A percentile compares a stretch with the other conserved stretches of the same genome.
phyloP scores from a whole-genome alignment of 192 early-diverging fungal genomes.

The Dissophora globulifera region DNA sequence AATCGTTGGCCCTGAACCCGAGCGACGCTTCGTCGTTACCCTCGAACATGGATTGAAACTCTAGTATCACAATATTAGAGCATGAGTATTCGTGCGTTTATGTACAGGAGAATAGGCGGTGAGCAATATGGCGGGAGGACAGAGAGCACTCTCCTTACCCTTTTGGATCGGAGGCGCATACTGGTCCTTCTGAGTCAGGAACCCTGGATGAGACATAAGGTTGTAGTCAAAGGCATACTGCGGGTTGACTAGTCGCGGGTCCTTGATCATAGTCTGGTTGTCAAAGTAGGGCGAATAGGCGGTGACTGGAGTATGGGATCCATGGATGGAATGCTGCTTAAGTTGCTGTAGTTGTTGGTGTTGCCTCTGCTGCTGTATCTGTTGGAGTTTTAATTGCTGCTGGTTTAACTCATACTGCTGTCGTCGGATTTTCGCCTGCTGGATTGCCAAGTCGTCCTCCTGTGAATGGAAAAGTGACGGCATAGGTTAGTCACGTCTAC shows the following conservation, averaged over 20 bases:
- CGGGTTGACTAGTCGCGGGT: constrained; percentile 39
- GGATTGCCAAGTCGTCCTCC: constrained; percentile 55
- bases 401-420: constrained; percentile 56
- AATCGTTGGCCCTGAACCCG: constrained; percentile 44
- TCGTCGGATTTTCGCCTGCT: constrained; percentile 55
- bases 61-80: too few species aligned
- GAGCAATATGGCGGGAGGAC: background rate
- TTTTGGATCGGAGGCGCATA: constrained; percentile 17
- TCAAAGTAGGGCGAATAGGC: constrained; percentile 49
- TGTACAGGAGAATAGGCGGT: too few species aligned
- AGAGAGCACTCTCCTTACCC: constrained; percentile 18
- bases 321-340: constrained; percentile 23
- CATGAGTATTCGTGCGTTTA: too few species aligned
- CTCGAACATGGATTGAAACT: constrained; percentile 46
- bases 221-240: constrained; percentile 50
- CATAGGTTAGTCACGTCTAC: background rate
- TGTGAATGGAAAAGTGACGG: constrained; percentile 12
- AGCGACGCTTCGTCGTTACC: constrained; percentile 48
- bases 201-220: constrained; percentile 31
- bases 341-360: constrained; percentile 36
- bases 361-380: constrained; percentile 51
- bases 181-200: constrained; percentile 32
- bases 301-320: constrained; percentile 51
- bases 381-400: constrained; percentile 65
- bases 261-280: constrained; percentile 46